A percentile compares a stretch with the other conserved stretches of the same genome.
Conservation (phyloP, 2,329 filamentous ascomycete genomes). For the Trichophyton schoenleinii region DNA sequence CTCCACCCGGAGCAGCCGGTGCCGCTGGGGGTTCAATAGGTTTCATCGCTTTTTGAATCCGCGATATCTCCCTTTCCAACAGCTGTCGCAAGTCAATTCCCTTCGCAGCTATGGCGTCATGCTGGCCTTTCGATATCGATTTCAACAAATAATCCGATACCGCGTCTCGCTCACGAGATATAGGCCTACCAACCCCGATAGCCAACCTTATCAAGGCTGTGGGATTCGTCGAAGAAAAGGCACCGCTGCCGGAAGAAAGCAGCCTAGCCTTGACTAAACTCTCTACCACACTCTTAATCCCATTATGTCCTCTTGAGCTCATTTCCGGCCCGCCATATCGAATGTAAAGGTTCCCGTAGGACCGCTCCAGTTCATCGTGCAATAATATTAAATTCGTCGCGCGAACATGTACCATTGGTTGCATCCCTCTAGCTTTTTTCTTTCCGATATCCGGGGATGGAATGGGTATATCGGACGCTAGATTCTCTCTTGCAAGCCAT, state of each 20-base stretch:
- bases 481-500: slow-evolving; percentile 17
- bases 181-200: slow-evolving; percentile 77
- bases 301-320: slow-evolving; percentile 62
- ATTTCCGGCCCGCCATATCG: slow-evolving; percentile 44
- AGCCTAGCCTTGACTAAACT: slow-evolving; percentile 36
- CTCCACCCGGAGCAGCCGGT: not conserved
- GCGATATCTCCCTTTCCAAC: slow-evolving; percentile 26
- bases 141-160: slow-evolving; percentile 69
- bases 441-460: slow-evolving; percentile 6
- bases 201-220: slow-evolving; percentile 48
- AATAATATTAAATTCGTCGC: slow-evolving; percentile 54
- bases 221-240: slow-evolving; percentile 32
- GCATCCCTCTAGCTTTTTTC: slow-evolving; percentile 17
- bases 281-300: slow-evolving; percentile 53
- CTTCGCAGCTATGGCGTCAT: slow-evolving; percentile 37
- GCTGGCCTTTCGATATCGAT: slow-evolving; percentile 47
- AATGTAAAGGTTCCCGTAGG: slow-evolving; percentile 54
- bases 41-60: slow-evolving; percentile 1
- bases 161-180: slow-evolving; percentile 49
- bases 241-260: slow-evolving; percentile 31
- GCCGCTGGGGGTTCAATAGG: not conserved
- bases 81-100: slow-evolving; percentile 39
- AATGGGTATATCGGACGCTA: not conserved
- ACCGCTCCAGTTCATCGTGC: slow-evolving; percentile 75
- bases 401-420: not conserved